A percentile compares a stretch with the other conserved stretches of the same genome.
phyloP scores from a whole-genome alignment of 2,329 filamentous ascomycete species.

The Arthroderma sp. region DNA sequence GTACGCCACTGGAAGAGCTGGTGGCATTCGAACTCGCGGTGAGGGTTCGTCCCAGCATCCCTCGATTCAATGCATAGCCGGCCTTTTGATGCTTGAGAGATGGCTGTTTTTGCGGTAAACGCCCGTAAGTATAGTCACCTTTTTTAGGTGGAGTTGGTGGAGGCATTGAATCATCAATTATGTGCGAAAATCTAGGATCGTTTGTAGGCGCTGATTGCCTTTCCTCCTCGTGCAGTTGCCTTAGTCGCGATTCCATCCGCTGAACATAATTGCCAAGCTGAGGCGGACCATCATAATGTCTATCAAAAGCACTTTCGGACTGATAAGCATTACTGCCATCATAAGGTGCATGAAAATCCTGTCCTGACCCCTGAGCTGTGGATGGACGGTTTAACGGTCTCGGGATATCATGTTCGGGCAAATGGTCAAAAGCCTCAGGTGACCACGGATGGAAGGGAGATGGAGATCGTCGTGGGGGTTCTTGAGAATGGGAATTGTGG shows the following conservation, averaged over 20 bases:
- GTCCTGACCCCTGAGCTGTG: constrained; percentile 59
- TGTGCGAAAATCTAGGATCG: constrained; percentile 36
- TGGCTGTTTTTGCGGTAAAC: constrained; percentile 26
- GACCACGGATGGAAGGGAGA: constrained; percentile 65
- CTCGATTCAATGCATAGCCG: constrained; percentile 61
- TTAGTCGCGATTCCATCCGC: constrained; percentile 75
- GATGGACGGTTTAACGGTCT: constrained; percentile 43
- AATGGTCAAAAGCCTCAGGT: constrained; percentile 65
- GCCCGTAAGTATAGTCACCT: constrained; percentile 21
- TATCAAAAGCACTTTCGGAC: constrained; percentile 36
- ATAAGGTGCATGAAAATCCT: constrained; percentile 30
- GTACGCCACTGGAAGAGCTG: constrained; percentile 58
- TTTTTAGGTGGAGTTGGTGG: constrained; percentile 52
- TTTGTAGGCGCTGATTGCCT: constrained; percentile 18
- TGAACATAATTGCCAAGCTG: constrained; percentile 78
- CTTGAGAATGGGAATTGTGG: constrained; percentile 36
- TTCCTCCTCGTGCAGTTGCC: constrained; percentile 50
- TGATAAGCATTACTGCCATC: constrained; percentile 45
- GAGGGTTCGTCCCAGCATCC: constrained; percentile 61
- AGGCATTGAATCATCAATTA: constrained; percentile 37
- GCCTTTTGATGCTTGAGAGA: constrained; percentile 31
- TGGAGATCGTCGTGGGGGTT: constrained; percentile 40
- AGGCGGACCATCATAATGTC: constrained; percentile 47
- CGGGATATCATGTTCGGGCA: constrained; percentile 21
- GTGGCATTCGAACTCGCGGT: constrained; percentile 82